Evolutionary conservation across 2,329 filamentous ascomycete genomes (phyloP).

Genomic region (Fusarium dlaminii): DNA sequence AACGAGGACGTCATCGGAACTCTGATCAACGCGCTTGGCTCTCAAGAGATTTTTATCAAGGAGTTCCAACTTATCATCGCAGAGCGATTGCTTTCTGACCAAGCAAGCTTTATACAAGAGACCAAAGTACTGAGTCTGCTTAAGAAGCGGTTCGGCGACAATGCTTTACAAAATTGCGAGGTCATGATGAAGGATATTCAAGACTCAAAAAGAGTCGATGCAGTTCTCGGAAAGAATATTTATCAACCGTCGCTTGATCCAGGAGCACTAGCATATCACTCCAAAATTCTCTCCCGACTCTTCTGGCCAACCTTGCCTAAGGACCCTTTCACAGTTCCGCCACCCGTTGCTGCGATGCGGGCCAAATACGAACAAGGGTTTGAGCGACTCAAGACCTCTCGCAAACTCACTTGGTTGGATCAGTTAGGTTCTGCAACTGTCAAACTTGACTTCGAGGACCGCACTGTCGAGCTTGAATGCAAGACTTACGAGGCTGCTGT

Average conservation of each 20-base stretch:
- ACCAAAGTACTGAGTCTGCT: constrained; percentile 85
- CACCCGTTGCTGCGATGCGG: constrained; percentile 68
- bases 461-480: constrained; percentile 76
- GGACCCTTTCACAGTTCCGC: constrained; percentile 73
- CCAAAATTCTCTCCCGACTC: constrained; percentile 88
- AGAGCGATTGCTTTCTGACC: constrained; percentile 76
- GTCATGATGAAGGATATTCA: constrained; percentile 96
- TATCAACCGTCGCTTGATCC: constrained; percentile 19
- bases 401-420: constrained; percentile 90
- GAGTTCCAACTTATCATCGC: constrained; percentile 92
- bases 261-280: constrained; percentile 64
- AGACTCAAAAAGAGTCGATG: constrained; percentile 81
- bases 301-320: constrained; percentile 90
- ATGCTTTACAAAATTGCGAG: constrained; percentile 88
- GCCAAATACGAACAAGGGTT: constrained; percentile 78
- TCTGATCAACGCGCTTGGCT: constrained; percentile 86
- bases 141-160: constrained; percentile 88
- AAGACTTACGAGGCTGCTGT: constrained; percentile 88
- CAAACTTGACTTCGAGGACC: constrained; percentile 84
- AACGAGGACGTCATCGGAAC: constrained; percentile 92
- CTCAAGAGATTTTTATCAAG: constrained; percentile 91
- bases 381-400: constrained; percentile 79
- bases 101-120: constrained; percentile 78
- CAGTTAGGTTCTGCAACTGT: constrained; percentile 83
- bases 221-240: constrained; percentile 64